These are phyloP conservation scores for Verticillium klebahnii DNA, from an alignment of 2,329 filamentous ascomycete genomes.

Conservation along the genomic window DNA sequence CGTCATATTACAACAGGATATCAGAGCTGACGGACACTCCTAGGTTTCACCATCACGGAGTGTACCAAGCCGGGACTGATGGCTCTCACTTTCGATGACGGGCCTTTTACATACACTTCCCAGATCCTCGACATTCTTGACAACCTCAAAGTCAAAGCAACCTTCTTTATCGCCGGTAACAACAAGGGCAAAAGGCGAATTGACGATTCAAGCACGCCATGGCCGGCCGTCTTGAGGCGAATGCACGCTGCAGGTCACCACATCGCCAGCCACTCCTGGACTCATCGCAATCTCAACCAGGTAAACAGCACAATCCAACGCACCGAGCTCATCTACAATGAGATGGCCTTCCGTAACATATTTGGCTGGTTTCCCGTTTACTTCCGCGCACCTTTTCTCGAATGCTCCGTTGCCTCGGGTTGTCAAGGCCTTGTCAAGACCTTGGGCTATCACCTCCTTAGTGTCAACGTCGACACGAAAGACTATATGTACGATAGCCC, in stretches of 20 bases:
- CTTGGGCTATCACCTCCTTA: conserved; percentile 52
- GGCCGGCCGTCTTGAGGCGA: conserved; percentile 31
- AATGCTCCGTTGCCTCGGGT: conserved; percentile 9
- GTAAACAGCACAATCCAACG: conserved; percentile 16
- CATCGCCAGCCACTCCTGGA: conserved; percentile 39
- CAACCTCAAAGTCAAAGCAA: conserved; percentile 26
- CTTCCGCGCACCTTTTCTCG: conserved; percentile 37
- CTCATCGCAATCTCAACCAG: conserved; percentile 22
- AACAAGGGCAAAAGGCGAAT: conserved; percentile 36
- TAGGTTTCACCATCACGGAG: conserved; percentile 28
- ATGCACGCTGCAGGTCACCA: conserved; percentile 40
- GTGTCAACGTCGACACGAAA: conserved; percentile 57
- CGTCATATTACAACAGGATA: background rate
- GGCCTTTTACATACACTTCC: conserved; percentile 36
- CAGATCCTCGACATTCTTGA: conserved; percentile 34
- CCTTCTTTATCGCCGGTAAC: conserved; percentile 38
- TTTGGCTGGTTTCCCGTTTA: conserved; percentile 37
- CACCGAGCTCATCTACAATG: conserved; percentile 23
- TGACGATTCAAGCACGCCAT: conserved; percentile 27
- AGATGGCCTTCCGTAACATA: conserved; percentile 29
- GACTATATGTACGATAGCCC: conserved; percentile 52
- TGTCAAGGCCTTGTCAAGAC: conserved; percentile 15
- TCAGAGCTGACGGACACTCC: background rate
- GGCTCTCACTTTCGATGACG: conserved; percentile 44
- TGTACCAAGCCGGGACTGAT: conserved; percentile 30